Base-by-base conservation (phyloP, 306 rosid genomes). In the Lathyrus oleraceus region DNA sequence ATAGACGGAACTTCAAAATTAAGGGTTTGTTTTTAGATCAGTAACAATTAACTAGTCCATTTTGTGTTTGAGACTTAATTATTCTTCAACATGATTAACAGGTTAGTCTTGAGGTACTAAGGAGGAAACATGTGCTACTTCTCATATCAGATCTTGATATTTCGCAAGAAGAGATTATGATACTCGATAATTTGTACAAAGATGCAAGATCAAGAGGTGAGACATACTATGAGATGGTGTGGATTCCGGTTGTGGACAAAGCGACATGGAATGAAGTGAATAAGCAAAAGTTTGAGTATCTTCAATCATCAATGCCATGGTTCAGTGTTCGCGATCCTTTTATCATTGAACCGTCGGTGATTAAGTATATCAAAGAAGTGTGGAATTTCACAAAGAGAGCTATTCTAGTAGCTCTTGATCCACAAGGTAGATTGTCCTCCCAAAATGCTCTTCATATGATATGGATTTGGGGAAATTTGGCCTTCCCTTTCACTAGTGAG, bases 401-500 rank as follows among this genome's bases (percentile, higher is more conserved):
- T 65, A 88, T 90, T 67, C 13, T 93, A 17, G 98, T 90, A 30
- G 78, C 90, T 30, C 71, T 88, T 76, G 98, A 93, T 84, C 94
- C 92, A 65, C 88, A 79, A 35, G 98, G 96, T 1, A 90, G 64
- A 61, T 89, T 93, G 48, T 73, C 77, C 16, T 87, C 90, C 8
- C 68, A 48, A 6, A 93, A 93, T 84, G 96, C 96, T 21, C 64
- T 81, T 52, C 87, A 90, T 73, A 90, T 88, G 96, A 56, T 93
- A 35, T 90, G 94, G 91, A 88, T 93, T 47, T 93, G 96, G 96
- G 96, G 89, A 0, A 87, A 81, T 70, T 42, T 73, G 74, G 92
- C 98, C 30, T 87, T 78, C 80, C 97, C 98, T 6, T 93, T 93
- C 85, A 81, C 79, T 4, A 72, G 74, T 43, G 97, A 87, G 62